Base-by-base conservation (phyloP, 306 rosid species). In the Betula pendula region DNA sequence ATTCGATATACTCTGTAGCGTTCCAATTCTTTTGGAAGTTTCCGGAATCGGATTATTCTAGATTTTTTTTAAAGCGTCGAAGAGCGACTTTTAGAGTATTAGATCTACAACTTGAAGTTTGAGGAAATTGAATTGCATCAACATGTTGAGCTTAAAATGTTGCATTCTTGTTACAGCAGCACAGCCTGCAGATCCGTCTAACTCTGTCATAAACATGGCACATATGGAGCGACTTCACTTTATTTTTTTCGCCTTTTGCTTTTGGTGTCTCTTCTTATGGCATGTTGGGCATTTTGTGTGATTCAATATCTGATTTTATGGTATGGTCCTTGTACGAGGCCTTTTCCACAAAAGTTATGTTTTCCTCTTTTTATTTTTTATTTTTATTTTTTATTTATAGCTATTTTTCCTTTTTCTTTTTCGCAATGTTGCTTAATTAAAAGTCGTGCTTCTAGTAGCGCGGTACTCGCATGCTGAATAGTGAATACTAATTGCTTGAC, bases 1-100 rank as follows among this genome's bases (percentile, higher is more conserved):
- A 65, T 10, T 35, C 25, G 8, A 19, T 3, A n/a, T 35, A n/a
- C 47, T 35, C 47, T 35, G 29, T n/a, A 9, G 70, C 4, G 20
- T 27, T 77, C 40, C 17, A 40, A 53, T n/a, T 52, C 38, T 65
- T 22, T 66, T 16, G 51, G 51, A 73, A n/a, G n/a, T n/a, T n/a
- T n/a, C n/a, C n/a, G n/a, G n/a, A n/a, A n/a, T n/a, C n/a, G n/a
- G n/a, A n/a, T n/a, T n/a, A n/a, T n/a, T n/a, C n/a, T n/a, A n/a
- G n/a, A n/a, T n/a, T n/a, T n/a, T n/a, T n/a, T 13, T 4, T 4
- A 38, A 38, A 38, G 25, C n/a, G 24, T 11, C 20, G 31, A 25
- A 16, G 44, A 24, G 52, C 38, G 7, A 24, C 14, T n/a, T 47
- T 29, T 56, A 31, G 58, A 45, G 20, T 24, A 42, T 45, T 70